Evolutionary conservation across 371 early-diverging fungal genomes (phyloP), one percentile per base, ranked within the genome.

Genomic region (Lichtheimia ornata): DNA sequence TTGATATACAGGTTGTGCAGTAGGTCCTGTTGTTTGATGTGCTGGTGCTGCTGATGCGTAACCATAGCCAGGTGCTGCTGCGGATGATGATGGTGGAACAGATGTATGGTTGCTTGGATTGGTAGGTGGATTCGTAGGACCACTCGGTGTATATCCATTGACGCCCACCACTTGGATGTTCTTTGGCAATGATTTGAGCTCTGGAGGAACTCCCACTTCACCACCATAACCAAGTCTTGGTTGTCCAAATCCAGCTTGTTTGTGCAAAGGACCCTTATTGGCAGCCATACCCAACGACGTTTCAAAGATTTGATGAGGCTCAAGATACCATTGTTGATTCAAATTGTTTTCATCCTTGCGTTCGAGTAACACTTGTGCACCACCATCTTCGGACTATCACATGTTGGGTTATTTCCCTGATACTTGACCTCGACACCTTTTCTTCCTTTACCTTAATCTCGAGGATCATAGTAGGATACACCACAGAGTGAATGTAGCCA

Each of bases 291-390:
- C 67, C 44, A 80, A 58, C 0, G 81, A 67, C 24, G 59, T 53
- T 53, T 77, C 72, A 58, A 80, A 72, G 12, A 64, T 63, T 11
- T 73, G 70, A 58, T 78, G 76, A 3, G 75, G 71, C 54, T 81
- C 82, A 27, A 76, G 59, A 45, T 70, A 70, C 82, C 82, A 81
- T 5, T 61, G 64, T 41, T 81, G 82, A 57, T 78, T 78, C 65
- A 76, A 49, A 43, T 78, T 78, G 28, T 81, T 77, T 0, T 67
- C 45, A 0, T 72, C 75, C 62, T 81, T 81, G 45, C 79, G 73
- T 44, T 71, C 74, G 27, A 81, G 47, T 30, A 81, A 56, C 1
- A 81, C 69, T 42, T 70, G 74, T 11, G 82, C 76, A 20, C 82
- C 82, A 35, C 74, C 79, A 30, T 78, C 76, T 25, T 63, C 58